phyloP scores from a whole-genome alignment of 2,329 filamentous ascomycete genomes.

The Didymella arachidicola region DNA sequence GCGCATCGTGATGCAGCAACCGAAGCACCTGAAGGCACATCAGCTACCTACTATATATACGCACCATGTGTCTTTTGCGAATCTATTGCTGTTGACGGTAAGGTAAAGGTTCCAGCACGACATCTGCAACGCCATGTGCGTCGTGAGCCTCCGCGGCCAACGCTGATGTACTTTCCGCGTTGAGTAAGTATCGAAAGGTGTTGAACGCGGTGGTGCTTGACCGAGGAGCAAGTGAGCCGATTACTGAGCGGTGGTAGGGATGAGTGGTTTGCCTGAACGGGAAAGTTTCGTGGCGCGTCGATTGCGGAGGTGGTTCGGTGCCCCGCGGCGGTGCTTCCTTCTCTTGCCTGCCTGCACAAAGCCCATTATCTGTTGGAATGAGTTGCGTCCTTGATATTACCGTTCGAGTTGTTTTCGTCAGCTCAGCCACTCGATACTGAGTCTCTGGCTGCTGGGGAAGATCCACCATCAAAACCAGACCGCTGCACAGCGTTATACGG shows the following conservation, averaged over 20 bases:
- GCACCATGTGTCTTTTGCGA: too few species aligned
- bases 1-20: too few species aligned
- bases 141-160: too few species aligned
- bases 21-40: too few species aligned
- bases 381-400: not conserved
- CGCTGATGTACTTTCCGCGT: not conserved
- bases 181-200: not conserved
- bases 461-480: not conserved
- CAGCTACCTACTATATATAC: too few species aligned
- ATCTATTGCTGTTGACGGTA: too few species aligned
- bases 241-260: not conserved
- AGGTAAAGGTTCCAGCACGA: too few species aligned
- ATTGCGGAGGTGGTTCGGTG: not conserved
- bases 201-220: not conserved
- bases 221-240: constrained; percentile 1
- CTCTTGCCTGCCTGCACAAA: not conserved
- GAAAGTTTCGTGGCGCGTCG: not conserved
- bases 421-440: not conserved
- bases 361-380: not conserved
- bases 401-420: not conserved
- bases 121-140: too few species aligned
- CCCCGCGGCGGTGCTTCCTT: not conserved
- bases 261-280: not conserved
- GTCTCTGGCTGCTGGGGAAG: not conserved
- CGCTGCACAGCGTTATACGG: constrained; percentile 2